Evolutionary conservation across 257 asterid genomes (phyloP).

Genomic region (Nicotiana paniculata): DNA sequence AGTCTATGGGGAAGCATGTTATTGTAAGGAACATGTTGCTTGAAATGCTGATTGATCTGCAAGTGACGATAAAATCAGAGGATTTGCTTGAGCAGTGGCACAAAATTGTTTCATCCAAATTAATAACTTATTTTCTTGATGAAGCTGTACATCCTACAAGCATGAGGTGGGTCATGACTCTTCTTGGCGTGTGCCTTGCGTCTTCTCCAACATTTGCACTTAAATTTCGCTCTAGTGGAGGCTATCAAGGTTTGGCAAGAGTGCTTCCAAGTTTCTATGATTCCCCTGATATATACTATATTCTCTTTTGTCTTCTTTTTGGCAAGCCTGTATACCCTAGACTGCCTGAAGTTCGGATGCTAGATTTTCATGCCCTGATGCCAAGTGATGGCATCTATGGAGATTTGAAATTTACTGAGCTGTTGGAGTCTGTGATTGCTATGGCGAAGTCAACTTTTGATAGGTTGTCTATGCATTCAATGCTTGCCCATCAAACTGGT

Average conservation of each 20-base stretch:
- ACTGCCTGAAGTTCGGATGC: slow-evolving; percentile 97
- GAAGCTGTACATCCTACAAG: slow-evolving; percentile 99
- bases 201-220: slow-evolving; percentile 95
- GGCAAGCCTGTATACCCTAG: slow-evolving; percentile 98
- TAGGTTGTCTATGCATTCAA: slow-evolving; percentile 71
- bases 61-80: slow-evolving; percentile 89
- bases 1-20: slow-evolving; percentile 95
- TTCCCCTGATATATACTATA: slow-evolving; percentile 97
- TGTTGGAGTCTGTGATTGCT: slow-evolving; percentile 85
- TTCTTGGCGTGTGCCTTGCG: slow-evolving; percentile 90
- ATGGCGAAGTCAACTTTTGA: slow-evolving; percentile 98
- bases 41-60: slow-evolving; percentile 98
- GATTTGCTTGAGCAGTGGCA: slow-evolving; percentile 99
- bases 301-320: slow-evolving; percentile 87
- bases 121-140: slow-evolving; percentile 86
- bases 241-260: slow-evolving; percentile 89
- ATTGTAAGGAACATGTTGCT: slow-evolving; percentile 97
- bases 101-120: slow-evolving; percentile 87
- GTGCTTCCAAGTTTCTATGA: slow-evolving; percentile 95
- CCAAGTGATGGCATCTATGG: slow-evolving; percentile 70
- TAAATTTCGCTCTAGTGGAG: slow-evolving; percentile 95
- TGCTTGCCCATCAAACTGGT: slow-evolving; percentile 83
- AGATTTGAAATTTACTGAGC: slow-evolving; percentile 79
- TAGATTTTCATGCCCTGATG: slow-evolving; percentile 97
- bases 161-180: slow-evolving; percentile 99